These are phyloP conservation scores for Wickerhamiella parazyma DNA, from an alignment of 805 yeast species.

Conservation along the genomic window DNA sequence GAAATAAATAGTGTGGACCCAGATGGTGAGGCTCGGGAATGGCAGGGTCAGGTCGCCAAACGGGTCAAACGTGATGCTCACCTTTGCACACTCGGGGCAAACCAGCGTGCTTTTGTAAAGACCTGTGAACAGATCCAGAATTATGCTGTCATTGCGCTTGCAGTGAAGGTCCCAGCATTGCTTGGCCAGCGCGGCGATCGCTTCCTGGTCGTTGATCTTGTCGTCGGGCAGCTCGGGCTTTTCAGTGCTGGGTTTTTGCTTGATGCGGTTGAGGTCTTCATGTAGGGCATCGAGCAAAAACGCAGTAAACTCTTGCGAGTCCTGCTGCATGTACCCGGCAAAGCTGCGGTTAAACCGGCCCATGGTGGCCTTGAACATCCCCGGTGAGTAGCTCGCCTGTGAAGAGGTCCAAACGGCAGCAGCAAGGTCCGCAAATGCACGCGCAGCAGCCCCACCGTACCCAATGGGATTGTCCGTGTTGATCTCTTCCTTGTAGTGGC, in stretches of 20 bases:
- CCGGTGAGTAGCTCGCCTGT: constrained; percentile 39
- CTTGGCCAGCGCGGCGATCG: constrained; percentile 48
- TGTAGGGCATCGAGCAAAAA: constrained; percentile 80
- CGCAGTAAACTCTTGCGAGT: constrained; percentile 84
- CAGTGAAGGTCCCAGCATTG: constrained; percentile 72
- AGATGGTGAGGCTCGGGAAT: constrained; percentile 58
- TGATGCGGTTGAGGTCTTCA: constrained; percentile 77
- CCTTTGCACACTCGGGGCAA: constrained; percentile 71
- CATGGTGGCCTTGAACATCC: constrained; percentile 61
- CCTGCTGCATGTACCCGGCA: constrained; percentile 76
- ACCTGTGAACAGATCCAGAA: constrained; percentile 80
- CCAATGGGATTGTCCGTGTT: constrained; percentile 77
- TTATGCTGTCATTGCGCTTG: constrained; percentile 68
- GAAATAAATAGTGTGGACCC: constrained; percentile 53
- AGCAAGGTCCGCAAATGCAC: constrained; percentile 56
- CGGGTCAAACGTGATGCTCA: constrained; percentile 87
- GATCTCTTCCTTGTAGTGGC: constrained; percentile 48
- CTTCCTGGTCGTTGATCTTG: constrained; percentile 39
- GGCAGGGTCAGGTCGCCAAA: constrained; percentile 84
- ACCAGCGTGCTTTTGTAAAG: constrained; percentile 76
- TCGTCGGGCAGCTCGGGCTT: constrained; percentile 66
- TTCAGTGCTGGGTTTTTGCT: constrained; percentile 72
- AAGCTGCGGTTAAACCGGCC: constrained; percentile 72
- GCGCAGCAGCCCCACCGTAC: constrained; percentile 67
- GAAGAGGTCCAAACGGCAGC: constrained; percentile 36